Conservation (phyloP, 495 filamentous ascomycete species). For the Aspergillus ellipticus region DNA sequence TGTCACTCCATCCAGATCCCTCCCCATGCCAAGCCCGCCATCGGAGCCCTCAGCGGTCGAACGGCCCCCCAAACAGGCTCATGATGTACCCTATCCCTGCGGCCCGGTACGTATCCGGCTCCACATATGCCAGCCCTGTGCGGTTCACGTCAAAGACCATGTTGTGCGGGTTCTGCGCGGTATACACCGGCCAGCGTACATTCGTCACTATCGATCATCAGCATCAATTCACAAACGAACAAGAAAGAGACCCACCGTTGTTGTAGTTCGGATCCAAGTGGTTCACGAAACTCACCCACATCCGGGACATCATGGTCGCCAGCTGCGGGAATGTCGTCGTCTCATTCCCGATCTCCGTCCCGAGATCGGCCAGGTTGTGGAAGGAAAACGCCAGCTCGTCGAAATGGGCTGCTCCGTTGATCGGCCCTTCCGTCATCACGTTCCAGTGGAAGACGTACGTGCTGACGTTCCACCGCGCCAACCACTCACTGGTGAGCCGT, state of each 20-base stretch:
- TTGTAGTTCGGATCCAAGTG: slow-evolving; percentile 33
- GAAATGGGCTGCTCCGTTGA: slow-evolving; percentile 36
- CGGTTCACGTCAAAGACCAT: neutral
- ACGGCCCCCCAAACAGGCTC: neutral
- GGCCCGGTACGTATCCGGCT: neutral
- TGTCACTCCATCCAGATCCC: too few species aligned
- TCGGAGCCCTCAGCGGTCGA: too few species aligned
- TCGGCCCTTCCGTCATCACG: neutral
- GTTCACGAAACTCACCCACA: slow-evolving; percentile 44
- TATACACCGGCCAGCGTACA: neutral
- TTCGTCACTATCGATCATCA: neutral
- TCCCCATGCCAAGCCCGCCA: too few species aligned
- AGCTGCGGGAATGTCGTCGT: slow-evolving; percentile 24
- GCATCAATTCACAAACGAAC: neutral
- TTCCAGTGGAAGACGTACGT: slow-evolving; percentile 43
- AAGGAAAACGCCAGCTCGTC: slow-evolving; percentile 50
- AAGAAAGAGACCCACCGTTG: neutral
- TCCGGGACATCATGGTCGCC: slow-evolving; percentile 37
- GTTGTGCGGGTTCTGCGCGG: neutral
- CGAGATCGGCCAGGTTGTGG: slow-evolving; percentile 36
- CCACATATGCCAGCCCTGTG: neutral
- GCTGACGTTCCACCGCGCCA: neutral
- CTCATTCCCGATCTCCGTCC: slow-evolving; percentile 28
- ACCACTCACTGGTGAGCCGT: neutral
- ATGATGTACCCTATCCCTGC: neutral